Base-by-base conservation (phyloP, 306 rosid genomes). In the Macrotyloma uniflorum region DNA sequence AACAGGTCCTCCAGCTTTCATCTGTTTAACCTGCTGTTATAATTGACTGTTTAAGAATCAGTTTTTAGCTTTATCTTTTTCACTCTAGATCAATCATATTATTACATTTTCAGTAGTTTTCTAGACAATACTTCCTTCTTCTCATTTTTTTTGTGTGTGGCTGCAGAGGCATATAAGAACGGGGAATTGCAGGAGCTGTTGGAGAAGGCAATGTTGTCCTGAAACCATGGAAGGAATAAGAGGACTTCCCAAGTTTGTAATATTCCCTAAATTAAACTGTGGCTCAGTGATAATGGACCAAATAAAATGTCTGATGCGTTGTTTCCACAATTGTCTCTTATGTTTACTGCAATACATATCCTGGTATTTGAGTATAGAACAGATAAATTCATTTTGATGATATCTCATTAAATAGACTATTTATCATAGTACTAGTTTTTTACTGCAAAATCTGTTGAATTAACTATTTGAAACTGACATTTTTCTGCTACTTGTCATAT, bases 131-230 rank as follows among this genome's bases (percentile, higher is more conserved):
- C 22, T 59, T 57, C 43, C 36, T 5, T 64, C 43, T 16, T 28
- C 45, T 59, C 62, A 33, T 63, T 15, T 46, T 70, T 49, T 77
- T 1, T 81, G n/a, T 42, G 32, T 61, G 3, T 83, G 70, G 74
- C 51, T 81, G 24, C 91, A 95, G 98, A 95, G 63, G 98, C 97
- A 82, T 95, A 89, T 83, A 83, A 92, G 83, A 92, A 80, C 0
- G 98, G 98, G 16, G 83, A 92, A 80, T 80, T 95, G 86, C 98
- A 91, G 82, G 98, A 95, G 84, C 42, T 64, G 79, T 69, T 95
- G 89, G 97, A 92, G 89, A 95, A 87, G 93, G 90, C 91, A 23
- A 85, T 91, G 90, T 91, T 93, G 79, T 87, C 97, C 1, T 94
- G 89, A 92, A 75, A 74, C 76, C n/a, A 70, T 74, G 40, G 35